Percentiles rank a stretch among this genome's conserved stretches.
Evolutionary conservation across 768 basidiomycete genomes (phyloP).

Genomic region (Pulveroboletus frians): DNA sequence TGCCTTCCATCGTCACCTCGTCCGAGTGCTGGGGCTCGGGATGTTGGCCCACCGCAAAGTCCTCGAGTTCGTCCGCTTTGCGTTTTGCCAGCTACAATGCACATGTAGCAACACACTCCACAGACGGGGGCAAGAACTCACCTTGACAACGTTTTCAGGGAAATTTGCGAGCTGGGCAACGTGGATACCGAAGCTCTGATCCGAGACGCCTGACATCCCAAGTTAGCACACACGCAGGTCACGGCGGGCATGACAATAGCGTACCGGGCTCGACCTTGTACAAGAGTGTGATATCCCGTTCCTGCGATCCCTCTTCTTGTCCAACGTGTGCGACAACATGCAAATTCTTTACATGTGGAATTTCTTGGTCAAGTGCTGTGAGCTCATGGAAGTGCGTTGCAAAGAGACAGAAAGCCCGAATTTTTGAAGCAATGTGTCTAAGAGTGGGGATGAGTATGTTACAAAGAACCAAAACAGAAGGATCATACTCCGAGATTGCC

Average conservation of each 20-base stretch:
- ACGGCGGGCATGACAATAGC: constrained; percentile 12
- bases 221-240: neutral
- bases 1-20: constrained; percentile 71
- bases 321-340: constrained; percentile 94
- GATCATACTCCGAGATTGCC: constrained; percentile 91
- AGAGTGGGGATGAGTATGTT: neutral
- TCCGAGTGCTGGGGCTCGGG: constrained; percentile 44
- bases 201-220: constrained; percentile 63
- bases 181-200: constrained; percentile 98
- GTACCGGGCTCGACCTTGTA: constrained; percentile 76
- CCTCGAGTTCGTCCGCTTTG: constrained; percentile 89
- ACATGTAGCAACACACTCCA: neutral
- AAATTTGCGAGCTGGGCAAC: constrained; percentile 98
- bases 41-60: constrained; percentile 53
- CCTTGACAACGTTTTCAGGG: constrained; percentile 89
- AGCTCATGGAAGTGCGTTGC: constrained; percentile 99
- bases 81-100: constrained; percentile 70
- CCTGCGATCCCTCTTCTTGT: constrained; percentile 40
- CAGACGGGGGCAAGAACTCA: constrained; percentile 24
- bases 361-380: constrained; percentile 83
- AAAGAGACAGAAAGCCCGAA: constrained; percentile 92
- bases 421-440: constrained; percentile 89
- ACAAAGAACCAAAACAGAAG: neutral
- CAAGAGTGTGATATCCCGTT: constrained; percentile 75
- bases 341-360: constrained; percentile 84